Conservation (phyloP, 2,329 filamentous ascomycete genomes). For the Venturia aucupariae region DNA sequence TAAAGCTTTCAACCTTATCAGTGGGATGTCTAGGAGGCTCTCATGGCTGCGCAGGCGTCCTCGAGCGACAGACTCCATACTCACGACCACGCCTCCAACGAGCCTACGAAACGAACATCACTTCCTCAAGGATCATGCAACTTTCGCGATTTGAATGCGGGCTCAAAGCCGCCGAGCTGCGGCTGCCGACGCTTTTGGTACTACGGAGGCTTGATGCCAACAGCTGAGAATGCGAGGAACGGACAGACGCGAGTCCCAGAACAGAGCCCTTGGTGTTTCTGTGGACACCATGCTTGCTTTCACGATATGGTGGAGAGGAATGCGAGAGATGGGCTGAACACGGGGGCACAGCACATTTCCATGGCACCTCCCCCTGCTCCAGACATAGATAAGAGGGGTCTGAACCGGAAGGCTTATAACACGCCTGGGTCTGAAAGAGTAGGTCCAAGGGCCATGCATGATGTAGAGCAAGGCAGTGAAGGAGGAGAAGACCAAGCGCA, state of each 20-base stretch:
- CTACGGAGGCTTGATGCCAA: constrained; percentile 16
- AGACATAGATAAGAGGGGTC: constrained; percentile 5
- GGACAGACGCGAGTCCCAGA: not conserved
- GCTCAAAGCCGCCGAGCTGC: constrained; percentile 36
- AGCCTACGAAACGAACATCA: not conserved
- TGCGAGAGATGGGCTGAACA: not conserved
- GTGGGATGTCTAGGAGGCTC: constrained; percentile 2
- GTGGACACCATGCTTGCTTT: constrained; percentile 49
- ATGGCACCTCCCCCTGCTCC: not conserved
- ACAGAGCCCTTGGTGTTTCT: constrained; percentile 33
- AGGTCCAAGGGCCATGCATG: not conserved
- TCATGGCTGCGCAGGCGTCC: constrained; percentile 7
- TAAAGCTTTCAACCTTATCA: not conserved
- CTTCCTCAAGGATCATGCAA: constrained; percentile 46
- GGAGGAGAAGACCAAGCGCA: not conserved
- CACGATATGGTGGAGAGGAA: constrained; percentile 28
- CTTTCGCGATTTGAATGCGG: constrained; percentile 38
- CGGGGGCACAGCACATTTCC: not conserved
- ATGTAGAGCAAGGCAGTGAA: not conserved
- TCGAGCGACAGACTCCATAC: not conserved
- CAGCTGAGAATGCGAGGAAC: not conserved
- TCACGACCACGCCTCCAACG: not conserved
- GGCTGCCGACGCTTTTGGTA: constrained; percentile 46
- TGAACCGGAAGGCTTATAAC: not conserved
- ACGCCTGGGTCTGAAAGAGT: not conserved